These are phyloP conservation scores for Thuidium tamariscinum DNA, from an alignment of 225 moss, liverwort and hornwort genomes.

Conservation along the genomic window DNA sequence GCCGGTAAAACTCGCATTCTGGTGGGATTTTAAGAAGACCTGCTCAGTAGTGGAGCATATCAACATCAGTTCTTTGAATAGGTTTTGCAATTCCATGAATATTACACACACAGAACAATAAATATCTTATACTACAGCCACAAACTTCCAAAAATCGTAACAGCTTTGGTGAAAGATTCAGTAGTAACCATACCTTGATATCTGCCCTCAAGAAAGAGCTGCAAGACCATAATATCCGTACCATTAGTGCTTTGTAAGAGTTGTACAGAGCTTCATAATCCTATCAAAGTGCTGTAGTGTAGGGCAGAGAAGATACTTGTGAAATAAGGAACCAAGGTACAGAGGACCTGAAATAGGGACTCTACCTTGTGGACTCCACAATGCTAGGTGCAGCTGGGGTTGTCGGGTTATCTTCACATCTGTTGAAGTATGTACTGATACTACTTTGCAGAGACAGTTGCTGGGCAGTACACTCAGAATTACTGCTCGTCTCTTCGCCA, in stretches of 20 bases:
- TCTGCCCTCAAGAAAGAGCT: conserved; percentile 82
- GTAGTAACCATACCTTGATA: conserved; percentile 55
- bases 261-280: background rate
- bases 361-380: conserved; percentile 53
- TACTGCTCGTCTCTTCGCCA: conserved; percentile 2
- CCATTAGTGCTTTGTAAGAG: background rate
- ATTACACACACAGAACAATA: background rate
- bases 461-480: conserved; percentile 22
- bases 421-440: conserved; percentile 42
- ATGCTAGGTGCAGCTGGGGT: conserved; percentile 29
- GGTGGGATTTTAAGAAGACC: conserved; percentile 65
- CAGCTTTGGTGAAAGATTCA: background rate
- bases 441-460: conserved; percentile 56
- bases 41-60: background rate
- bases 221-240: conserved; percentile 13
- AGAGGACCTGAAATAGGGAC: background rate
- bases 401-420: conserved; percentile 8
- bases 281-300: background rate
- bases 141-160: background rate
- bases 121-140: background rate
- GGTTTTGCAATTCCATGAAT: background rate
- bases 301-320: background rate
- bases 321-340: background rate
- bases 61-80: background rate
- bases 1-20: conserved; percentile 50